Percentiles rank a stretch among this genome's conserved stretches.
Evolutionary conservation across 202 grass and related monocot genomes (phyloP).

Genomic region (Saccharum hybrid): DNA sequence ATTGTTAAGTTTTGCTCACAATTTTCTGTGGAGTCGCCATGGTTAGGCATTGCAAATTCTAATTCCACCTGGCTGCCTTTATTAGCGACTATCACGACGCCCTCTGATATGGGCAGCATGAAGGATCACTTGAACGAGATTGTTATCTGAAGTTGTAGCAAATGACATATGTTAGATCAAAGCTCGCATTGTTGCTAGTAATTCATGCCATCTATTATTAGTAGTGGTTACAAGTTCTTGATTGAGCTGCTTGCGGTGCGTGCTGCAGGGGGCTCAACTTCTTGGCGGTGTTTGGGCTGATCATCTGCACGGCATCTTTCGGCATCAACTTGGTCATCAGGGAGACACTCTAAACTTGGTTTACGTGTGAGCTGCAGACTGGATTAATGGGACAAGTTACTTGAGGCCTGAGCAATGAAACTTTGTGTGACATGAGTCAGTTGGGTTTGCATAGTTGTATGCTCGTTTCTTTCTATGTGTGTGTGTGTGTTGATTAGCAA

Average conservation of each 20-base stretch:
- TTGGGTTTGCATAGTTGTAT: not conserved
- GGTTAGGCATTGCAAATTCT: no score
- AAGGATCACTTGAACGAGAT: not conserved
- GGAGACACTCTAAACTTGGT: conserved; percentile 47
- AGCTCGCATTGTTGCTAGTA: not conserved
- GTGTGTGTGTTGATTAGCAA: not conserved
- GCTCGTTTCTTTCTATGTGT: not conserved
- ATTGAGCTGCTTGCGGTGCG: not conserved
- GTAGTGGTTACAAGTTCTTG: conserved; percentile 15
- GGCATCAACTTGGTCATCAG: conserved; percentile 69
- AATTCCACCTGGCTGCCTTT: not conserved
- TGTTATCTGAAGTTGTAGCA: not conserved
- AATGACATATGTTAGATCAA: not conserved
- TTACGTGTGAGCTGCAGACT: not conserved
- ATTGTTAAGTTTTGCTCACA: not conserved
- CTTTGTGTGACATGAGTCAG: conserved; percentile 15
- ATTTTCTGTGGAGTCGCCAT: not conserved
- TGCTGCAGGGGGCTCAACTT: conserved; percentile 65
- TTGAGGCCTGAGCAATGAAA: conserved; percentile 33
- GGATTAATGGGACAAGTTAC: not conserved
- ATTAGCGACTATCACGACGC: not conserved
- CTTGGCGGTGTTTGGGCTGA: conserved; percentile 63
- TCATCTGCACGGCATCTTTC: conserved; percentile 69
- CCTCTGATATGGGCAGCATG: not conserved
- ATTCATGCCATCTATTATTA: not conserved